Conservation (phyloP, 805 yeast species). For the Nakazawaea sp. region DNA sequence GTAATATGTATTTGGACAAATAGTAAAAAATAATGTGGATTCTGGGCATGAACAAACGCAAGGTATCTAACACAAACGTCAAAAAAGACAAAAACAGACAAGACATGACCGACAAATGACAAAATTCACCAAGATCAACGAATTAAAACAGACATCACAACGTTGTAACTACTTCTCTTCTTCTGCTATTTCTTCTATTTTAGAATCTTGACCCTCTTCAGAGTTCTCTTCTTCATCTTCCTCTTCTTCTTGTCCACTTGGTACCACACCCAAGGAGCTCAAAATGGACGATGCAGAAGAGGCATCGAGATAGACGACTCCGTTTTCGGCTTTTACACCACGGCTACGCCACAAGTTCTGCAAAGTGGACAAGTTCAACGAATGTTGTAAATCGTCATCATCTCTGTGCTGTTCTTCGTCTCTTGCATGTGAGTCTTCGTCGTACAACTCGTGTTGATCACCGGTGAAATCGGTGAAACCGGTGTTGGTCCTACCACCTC, state of each 20-base stretch:
- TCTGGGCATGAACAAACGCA: too few relatives aligned
- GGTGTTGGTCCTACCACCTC: conserved; percentile 17
- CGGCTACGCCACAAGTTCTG: conserved; percentile 31
- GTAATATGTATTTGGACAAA: too few relatives aligned
- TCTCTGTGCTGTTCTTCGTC: conserved; percentile 22
- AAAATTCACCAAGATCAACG: too few relatives aligned
- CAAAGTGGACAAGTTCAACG: conserved; percentile 26
- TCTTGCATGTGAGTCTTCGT: conserved; percentile 16
- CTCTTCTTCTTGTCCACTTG: conserved; percentile 22
- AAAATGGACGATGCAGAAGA: conserved; percentile 57
- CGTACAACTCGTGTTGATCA: conserved; percentile 12
- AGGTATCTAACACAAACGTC: not conserved
- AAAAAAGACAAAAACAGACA: not conserved
- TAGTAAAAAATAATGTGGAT: too few relatives aligned
- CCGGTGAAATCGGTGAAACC: conserved; percentile 12
- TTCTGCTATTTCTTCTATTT: conserved; percentile 4
- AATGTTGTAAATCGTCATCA: conserved; percentile 21
- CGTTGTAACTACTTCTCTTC: too few relatives aligned
- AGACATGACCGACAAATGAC: too few relatives aligned
- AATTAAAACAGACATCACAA: too few relatives aligned
- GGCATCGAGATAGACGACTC: conserved; percentile 59
- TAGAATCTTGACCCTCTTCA: conserved; percentile 17
- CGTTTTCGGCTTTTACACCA: conserved; percentile 51
- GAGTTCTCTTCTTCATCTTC: conserved; percentile 17
- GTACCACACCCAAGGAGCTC: conserved; percentile 38